Evolutionary conservation across 495 filamentous ascomycete species (phyloP).

Genomic region (Daldinia grandis): DNA sequence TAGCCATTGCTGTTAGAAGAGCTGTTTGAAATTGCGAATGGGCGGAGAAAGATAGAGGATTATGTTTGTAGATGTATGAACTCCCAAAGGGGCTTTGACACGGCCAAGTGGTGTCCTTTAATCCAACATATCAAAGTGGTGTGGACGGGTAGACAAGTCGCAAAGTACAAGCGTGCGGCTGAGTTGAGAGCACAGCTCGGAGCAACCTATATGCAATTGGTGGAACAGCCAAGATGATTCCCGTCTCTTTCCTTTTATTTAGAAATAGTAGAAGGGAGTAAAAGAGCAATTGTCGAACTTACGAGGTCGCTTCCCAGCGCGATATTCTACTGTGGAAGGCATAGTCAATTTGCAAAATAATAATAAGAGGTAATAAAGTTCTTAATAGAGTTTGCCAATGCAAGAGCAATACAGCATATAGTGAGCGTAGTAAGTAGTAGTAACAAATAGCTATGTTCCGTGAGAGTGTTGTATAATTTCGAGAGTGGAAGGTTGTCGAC

Average conservation of each 20-base stretch:
- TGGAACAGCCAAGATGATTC: conserved; percentile 1
- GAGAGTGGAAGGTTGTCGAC: background rate
- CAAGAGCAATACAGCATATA: background rate
- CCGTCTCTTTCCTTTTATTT: background rate
- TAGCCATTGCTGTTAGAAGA: conserved; percentile 39
- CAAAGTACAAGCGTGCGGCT: conserved; percentile 17
- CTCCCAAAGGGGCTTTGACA: background rate
- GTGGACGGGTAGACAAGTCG: background rate
- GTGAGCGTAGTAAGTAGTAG: background rate
- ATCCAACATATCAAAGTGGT: conserved; percentile 1
- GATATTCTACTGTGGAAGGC: conserved; percentile 38
- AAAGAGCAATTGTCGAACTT: conserved; percentile 36
- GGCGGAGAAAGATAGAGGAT: background rate
- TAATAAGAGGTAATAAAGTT: background rate
- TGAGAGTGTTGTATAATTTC: background rate
- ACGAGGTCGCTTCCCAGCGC: conserved; percentile 47
- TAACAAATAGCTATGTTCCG: background rate
- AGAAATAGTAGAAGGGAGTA: background rate
- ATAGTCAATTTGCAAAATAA: conserved; percentile 13
- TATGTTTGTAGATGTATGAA: background rate
- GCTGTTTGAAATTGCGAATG: background rate
- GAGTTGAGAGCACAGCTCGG: conserved; percentile 20
- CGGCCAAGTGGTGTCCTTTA: conserved; percentile 3
- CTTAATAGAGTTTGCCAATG: conserved; percentile 12
- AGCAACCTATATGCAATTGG: conserved; percentile 28